phyloP scores from a whole-genome alignment of 345 rosid genomes.

The Linum usitatissimum region DNA sequence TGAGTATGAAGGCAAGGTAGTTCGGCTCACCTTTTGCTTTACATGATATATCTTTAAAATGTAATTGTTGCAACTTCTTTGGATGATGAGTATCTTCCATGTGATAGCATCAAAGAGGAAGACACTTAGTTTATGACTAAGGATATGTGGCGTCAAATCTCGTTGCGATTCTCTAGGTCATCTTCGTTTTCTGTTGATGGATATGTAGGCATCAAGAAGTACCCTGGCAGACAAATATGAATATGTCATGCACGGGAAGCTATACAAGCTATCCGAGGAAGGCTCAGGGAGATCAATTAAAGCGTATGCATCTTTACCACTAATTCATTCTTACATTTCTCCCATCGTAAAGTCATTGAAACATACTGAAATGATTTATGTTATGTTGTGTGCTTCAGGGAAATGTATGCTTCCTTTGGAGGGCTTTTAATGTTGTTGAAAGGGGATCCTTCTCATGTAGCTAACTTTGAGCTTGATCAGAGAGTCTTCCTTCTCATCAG shows the following conservation, averaged over 20 bases:
- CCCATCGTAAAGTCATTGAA: background rate
- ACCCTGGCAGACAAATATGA: conserved; percentile 84
- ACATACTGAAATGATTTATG: background rate
- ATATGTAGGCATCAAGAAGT: conserved; percentile 51
- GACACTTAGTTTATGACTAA: no score
- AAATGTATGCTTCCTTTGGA: conserved; percentile 67
- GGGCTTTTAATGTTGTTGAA: conserved; percentile 76
- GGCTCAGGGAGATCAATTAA: conserved; percentile 43
- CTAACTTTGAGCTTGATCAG: conserved; percentile 72
- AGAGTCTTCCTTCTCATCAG: conserved; percentile 67
- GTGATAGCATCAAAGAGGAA: no score
- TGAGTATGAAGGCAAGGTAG: no score
- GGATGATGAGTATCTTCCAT: no score
- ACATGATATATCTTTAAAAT: no score
- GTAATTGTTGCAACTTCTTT: no score
- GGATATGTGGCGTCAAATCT: background rate
- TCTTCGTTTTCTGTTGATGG: background rate
- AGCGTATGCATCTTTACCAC: conserved; percentile 39
- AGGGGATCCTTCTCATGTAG: conserved; percentile 62
- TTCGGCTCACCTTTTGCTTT: no score
- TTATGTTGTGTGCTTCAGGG: conserved; percentile 29
- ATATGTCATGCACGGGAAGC: conserved; percentile 83
- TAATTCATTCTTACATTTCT: background rate
- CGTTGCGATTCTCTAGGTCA: background rate
- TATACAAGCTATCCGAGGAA: conserved; percentile 72